Evolutionary conservation across 2,329 filamentous ascomycete species (phyloP).

Genomic region (Cercospora zeina): DNA sequence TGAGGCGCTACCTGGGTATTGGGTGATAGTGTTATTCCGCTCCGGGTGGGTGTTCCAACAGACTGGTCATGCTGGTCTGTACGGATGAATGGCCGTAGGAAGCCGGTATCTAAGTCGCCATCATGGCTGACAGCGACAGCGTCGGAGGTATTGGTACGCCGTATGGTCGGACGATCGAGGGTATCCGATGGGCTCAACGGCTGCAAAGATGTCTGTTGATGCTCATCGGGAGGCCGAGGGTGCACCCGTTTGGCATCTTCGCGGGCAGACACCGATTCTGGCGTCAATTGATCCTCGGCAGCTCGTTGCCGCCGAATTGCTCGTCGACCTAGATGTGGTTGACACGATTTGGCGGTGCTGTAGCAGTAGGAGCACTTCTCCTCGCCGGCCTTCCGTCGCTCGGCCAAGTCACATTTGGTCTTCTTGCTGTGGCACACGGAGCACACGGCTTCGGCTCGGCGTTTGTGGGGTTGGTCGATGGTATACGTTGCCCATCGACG

Average conservation of each 20-base stretch:
- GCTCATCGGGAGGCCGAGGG: background rate
- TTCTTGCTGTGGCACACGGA: conserved; percentile 18
- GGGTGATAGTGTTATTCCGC: background rate
- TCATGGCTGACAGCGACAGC: background rate
- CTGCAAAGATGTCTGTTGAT: conserved; percentile 1
- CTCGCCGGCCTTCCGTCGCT: conserved; percentile 10
- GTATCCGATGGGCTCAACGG: background rate
- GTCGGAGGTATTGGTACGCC: background rate
- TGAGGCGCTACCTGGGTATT: background rate
- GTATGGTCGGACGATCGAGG: background rate
- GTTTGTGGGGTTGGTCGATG: conserved; percentile 15
- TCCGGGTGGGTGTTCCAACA: background rate
- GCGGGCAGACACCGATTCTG: background rate
- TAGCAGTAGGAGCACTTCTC: conserved; percentile 16
- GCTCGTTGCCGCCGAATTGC: background rate
- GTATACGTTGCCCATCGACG: background rate
- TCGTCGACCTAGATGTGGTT: background rate
- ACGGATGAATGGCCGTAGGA: background rate
- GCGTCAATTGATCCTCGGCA: background rate
- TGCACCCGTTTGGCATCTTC: background rate
- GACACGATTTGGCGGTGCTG: conserved; percentile 6
- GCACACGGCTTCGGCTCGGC: conserved; percentile 18
- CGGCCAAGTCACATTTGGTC: conserved; percentile 17
- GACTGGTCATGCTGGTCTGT: background rate
- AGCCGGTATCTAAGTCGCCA: background rate